These are phyloP conservation scores for Pyronema domesticum DNA, from an alignment of 495 filamentous ascomycete species.

Conservation along the genomic window DNA sequence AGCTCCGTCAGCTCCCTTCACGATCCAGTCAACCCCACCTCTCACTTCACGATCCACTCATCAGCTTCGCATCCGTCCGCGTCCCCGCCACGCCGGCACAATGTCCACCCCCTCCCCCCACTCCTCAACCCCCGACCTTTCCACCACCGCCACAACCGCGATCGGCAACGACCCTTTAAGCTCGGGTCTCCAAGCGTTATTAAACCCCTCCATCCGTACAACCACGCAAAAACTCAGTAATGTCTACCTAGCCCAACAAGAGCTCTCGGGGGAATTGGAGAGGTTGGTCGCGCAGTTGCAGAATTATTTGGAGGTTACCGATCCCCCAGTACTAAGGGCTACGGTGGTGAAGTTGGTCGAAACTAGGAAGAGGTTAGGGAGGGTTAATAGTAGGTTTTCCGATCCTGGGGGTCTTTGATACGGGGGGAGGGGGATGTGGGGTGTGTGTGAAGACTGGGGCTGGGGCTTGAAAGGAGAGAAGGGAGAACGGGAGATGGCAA, in stretches of 20 bases:
- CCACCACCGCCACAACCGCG: slow-evolving; percentile 7
- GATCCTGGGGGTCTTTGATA: background rate
- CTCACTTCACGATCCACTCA: background rate
- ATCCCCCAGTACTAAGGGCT: slow-evolving; percentile 17
- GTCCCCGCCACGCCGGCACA: background rate
- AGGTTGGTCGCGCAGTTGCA: slow-evolving; percentile 19
- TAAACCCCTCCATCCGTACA: slow-evolving; percentile 20
- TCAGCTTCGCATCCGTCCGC: background rate
- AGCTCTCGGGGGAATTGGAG: slow-evolving; percentile 17
- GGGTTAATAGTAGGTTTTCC: slow-evolving; percentile 15
- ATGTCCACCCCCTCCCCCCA: background rate
- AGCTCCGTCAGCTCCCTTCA: background rate
- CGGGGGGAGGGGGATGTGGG: background rate
- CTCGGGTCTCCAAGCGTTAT: slow-evolving; percentile 16
- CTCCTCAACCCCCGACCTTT: slow-evolving; percentile 15
- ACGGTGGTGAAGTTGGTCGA: slow-evolving; percentile 22
- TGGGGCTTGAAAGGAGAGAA: background rate
- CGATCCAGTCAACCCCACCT: background rate
- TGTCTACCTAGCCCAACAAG: slow-evolving; percentile 21
- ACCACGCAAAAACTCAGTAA: slow-evolving; percentile 20
- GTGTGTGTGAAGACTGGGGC: background rate
- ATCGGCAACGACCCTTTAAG: slow-evolving; percentile 14
- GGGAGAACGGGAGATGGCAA: background rate
- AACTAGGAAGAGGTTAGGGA: slow-evolving; percentile 15
- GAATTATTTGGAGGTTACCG: slow-evolving; percentile 20